These are phyloP conservation scores for Lactarius evosmus DNA, from an alignment of 768 basidiomycete species.

Conservation along the genomic window DNA sequence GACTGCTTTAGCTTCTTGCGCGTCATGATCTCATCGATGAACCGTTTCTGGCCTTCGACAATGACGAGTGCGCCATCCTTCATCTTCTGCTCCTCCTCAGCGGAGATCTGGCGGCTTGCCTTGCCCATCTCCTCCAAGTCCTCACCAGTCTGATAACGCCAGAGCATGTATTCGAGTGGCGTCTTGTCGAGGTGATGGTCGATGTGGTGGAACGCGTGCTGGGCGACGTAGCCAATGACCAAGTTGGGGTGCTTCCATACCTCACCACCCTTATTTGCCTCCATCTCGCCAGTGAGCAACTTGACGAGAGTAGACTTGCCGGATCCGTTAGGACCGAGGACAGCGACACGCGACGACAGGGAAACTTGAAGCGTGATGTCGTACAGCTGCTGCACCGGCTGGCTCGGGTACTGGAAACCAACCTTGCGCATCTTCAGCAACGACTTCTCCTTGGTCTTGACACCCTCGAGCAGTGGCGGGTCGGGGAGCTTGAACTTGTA, in stretches of 20 bases:
- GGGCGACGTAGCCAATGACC: constrained; percentile 98
- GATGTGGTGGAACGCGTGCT: constrained; percentile 99
- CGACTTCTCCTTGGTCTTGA: constrained; percentile 99
- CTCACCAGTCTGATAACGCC: constrained; percentile 99
- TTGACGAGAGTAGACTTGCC: constrained; percentile 98
- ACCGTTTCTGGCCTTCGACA: constrained; percentile 91
- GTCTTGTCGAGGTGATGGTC: constrained; percentile 99
- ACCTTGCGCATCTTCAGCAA: constrained; percentile 97
- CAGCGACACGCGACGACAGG: constrained; percentile 94
- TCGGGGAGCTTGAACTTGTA: constrained; percentile 98
- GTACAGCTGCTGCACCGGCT: constrained; percentile 83
- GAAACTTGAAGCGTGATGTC: constrained; percentile 97
- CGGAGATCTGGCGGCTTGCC: constrained; percentile 81
- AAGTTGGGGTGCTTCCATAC: constrained; percentile 99
- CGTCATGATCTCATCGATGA: constrained; percentile 85
- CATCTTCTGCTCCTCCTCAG: constrained; percentile 92
- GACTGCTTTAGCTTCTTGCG: constrained; percentile 99
- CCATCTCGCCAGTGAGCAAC: constrained; percentile 94
- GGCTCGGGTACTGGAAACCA: constrained; percentile 92
- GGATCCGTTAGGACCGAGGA: constrained; percentile 98
- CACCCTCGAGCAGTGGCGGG: constrained; percentile 96
- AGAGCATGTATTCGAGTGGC: constrained; percentile 97
- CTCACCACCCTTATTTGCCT: constrained; percentile 94
- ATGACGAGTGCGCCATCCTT: constrained; percentile 86
- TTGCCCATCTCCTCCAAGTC: constrained; percentile 96